Percentiles rank a stretch among this genome's conserved stretches.
These are phyloP conservation scores for Entomortierella chlamydospora DNA, from an alignment of 192 early-diverging fungal genomes.

Conservation along the genomic window DNA sequence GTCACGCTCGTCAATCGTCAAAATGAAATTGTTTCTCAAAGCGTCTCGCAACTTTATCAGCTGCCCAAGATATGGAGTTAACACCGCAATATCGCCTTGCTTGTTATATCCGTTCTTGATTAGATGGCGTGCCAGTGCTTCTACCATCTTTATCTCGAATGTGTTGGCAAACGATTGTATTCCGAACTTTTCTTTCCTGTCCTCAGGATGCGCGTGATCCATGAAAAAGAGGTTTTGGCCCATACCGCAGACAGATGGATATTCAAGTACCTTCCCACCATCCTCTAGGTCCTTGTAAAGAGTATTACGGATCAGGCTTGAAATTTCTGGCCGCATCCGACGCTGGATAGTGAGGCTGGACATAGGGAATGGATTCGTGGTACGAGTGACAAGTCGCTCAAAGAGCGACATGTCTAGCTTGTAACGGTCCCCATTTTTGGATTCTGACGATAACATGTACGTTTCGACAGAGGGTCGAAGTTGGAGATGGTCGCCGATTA, in stretches of 20 bases:
- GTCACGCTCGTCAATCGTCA: constrained; percentile 56
- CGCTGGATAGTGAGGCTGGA: constrained; percentile 57
- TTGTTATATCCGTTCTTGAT: constrained; percentile 63
- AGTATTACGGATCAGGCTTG: constrained; percentile 57
- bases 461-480: constrained; percentile 46
- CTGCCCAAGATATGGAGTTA: constrained; percentile 70
- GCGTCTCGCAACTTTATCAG: constrained; percentile 55
- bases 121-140: constrained; percentile 57
- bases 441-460: constrained; percentile 51
- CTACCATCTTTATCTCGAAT: constrained; percentile 65
- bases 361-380: constrained; percentile 49
- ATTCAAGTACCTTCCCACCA: constrained; percentile 24
- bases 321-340: constrained; percentile 66
- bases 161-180: constrained; percentile 60
- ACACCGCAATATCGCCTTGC: constrained; percentile 60
- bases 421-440: constrained; percentile 48
- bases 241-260: constrained; percentile 57
- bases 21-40: constrained; percentile 25
- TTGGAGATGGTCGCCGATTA: constrained; percentile 64
- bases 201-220: constrained; percentile 60
- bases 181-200: constrained; percentile 47
- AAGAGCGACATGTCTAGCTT: constrained; percentile 62
- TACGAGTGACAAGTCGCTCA: constrained; percentile 58
- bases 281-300: constrained; percentile 62
- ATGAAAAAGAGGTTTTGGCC: constrained; percentile 61